Conservation (phyloP, 352 stramenopile genomes). For the Phytopythium ostracodes region DNA sequence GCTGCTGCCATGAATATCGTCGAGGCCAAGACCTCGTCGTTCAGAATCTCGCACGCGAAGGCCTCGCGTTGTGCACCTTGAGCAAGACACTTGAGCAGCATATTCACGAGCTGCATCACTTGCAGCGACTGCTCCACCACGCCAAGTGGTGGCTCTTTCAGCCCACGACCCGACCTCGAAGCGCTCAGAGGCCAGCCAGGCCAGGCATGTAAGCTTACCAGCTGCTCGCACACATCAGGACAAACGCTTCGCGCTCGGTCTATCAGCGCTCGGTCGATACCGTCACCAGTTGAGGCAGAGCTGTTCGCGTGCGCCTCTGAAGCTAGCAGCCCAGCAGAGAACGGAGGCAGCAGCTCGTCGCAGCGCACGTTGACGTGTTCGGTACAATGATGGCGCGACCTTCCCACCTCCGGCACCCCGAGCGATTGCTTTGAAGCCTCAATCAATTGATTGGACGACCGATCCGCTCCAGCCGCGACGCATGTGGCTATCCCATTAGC, state of each 20-base stretch:
- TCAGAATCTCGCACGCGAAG: slow-evolving; percentile 13
- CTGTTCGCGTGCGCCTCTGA: background rate
- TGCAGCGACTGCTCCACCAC: background rate
- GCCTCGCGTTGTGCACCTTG: slow-evolving; percentile 13
- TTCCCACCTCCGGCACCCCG: no score
- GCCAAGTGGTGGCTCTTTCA: background rate
- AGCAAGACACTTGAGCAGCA: slow-evolving; percentile 20
- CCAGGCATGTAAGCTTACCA: background rate
- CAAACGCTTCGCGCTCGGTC: background rate
- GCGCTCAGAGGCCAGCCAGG: background rate
- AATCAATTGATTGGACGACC: background rate
- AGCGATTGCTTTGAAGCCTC: background rate
- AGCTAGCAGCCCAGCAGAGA: background rate
- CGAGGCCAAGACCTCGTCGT: slow-evolving; percentile 12
- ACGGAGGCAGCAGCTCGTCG: background rate
- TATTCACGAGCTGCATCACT: slow-evolving; percentile 9
- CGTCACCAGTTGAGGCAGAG: background rate
- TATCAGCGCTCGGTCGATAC: background rate
- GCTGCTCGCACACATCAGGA: background rate
- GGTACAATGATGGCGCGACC: background rate
- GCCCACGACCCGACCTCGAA: background rate
- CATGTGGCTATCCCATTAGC: background rate
- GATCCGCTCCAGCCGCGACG: background rate
- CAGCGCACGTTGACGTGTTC: background rate
- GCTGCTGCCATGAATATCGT: slow-evolving; percentile 12